phyloP scores from a whole-genome alignment of 116 monocot species.

The Posidonia oceanica region DNA sequence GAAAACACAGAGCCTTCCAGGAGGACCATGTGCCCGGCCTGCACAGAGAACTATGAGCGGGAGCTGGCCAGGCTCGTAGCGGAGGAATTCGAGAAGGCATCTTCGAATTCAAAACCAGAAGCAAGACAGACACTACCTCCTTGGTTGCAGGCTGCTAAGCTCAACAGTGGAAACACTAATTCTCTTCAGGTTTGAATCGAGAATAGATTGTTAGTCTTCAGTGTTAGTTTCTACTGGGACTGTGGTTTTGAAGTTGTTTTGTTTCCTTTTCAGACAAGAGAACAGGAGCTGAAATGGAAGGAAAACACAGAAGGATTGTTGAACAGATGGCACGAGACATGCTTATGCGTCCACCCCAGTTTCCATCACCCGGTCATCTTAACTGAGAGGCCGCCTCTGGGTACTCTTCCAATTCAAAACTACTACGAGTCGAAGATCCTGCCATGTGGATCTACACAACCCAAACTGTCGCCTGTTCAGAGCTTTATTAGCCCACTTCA shows the following conservation, averaged over 20 bases:
- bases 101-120: constrained; percentile 16
- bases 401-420: constrained; percentile 10
- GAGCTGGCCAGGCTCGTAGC: constrained; percentile 61
- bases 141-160: constrained; percentile 57
- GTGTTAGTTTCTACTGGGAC: background rate
- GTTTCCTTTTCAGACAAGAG: constrained; percentile 20
- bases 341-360: constrained; percentile 40
- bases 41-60: constrained; percentile 53
- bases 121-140: constrained; percentile 24
- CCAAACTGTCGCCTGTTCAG: constrained; percentile 6
- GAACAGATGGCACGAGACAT: constrained; percentile 51
- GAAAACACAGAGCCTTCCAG: constrained; percentile 4
- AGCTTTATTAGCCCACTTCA: constrained; percentile 1
- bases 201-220: background rate
- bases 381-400: background rate
- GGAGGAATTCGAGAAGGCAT: constrained; percentile 38
- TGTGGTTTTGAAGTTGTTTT: background rate
- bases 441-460: constrained; percentile 6
- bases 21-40: constrained; percentile 35
- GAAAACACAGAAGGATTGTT: constrained; percentile 40
- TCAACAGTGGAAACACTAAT: background rate
- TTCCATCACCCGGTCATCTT: background rate
- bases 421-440: background rate
- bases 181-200: background rate
- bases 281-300: constrained; percentile 36